Conservation (phyloP, 768 basidiomycete species). For the Pulveroboletus frians region DNA sequence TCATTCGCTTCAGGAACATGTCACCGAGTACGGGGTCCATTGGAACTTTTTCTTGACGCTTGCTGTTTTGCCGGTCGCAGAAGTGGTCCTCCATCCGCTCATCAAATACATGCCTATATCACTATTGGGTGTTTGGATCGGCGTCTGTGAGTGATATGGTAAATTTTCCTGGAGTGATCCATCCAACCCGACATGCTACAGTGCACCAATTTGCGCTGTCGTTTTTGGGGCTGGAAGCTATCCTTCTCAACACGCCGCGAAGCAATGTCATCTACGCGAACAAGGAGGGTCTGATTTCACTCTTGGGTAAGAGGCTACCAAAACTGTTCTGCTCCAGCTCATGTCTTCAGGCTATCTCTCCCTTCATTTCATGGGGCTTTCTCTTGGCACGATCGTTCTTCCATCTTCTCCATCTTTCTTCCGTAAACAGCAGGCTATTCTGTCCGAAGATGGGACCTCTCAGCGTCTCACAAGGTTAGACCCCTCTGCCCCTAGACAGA, state of each 20-base stretch:
- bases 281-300: constrained; percentile 87
- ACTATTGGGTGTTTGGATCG: constrained; percentile 56
- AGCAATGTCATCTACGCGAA: constrained; percentile 66
- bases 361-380: constrained; percentile 81
- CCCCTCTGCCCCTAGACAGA: constrained; percentile 43
- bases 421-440: constrained; percentile 40
- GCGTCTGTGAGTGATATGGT: constrained; percentile 42
- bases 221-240: constrained; percentile 48
- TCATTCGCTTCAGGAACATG: constrained; percentile 66
- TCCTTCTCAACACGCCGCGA: constrained; percentile 63
- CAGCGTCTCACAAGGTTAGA: constrained; percentile 7
- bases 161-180: background rate
- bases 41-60: constrained; percentile 99
- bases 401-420: constrained; percentile 76
- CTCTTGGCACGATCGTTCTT: constrained; percentile 73
- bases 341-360: constrained; percentile 70
- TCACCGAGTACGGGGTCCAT: constrained; percentile 92
- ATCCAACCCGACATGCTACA: constrained; percentile 26
- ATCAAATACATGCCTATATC: constrained; percentile 54
- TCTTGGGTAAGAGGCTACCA: constrained; percentile 48
- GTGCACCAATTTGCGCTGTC: constrained; percentile 70
- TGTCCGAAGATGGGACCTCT: constrained; percentile 5
- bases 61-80: constrained; percentile 69
- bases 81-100: constrained; percentile 65
- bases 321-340: background rate